These are phyloP conservation scores for Nakaseomyces bracarensis DNA, from an alignment of 1,139 yeast species.

Conservation along the genomic window DNA sequence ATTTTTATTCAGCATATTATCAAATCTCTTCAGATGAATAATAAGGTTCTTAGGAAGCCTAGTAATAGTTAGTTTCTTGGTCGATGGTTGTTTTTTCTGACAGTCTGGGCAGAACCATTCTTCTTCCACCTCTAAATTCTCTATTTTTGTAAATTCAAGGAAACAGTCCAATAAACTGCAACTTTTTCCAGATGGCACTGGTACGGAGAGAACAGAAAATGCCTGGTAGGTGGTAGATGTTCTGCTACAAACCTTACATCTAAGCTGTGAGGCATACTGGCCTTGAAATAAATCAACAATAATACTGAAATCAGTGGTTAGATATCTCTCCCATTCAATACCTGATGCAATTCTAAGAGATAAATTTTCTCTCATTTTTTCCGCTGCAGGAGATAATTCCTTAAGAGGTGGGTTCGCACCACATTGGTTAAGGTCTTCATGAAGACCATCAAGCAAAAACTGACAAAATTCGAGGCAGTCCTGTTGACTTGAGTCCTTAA, in stretches of 20 bases:
- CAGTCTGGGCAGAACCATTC: constrained; percentile 89
- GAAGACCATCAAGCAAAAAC: constrained; percentile 74
- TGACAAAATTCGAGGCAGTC: constrained; percentile 89
- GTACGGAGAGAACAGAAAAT: constrained; percentile 66
- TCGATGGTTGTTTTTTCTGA: constrained; percentile 54
- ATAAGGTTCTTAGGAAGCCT: constrained; percentile 66
- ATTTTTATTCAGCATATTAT: constrained; percentile 34
- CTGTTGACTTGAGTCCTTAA: constrained; percentile 77
- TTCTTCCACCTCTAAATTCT: constrained; percentile 68
- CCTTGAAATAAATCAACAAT: constrained; percentile 87
- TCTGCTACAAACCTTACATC: constrained; percentile 63
- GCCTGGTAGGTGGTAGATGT: constrained; percentile 88
- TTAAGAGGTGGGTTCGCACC: constrained; percentile 47
- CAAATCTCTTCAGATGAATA: constrained; percentile 74
- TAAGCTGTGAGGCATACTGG: constrained; percentile 73
- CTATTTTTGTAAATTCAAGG: constrained; percentile 57
- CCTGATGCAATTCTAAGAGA: constrained; percentile 82
- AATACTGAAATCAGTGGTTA: constrained; percentile 75
- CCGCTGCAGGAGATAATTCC: constrained; percentile 66
- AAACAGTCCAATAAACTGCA: constrained; percentile 52
- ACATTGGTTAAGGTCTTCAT: constrained; percentile 77
- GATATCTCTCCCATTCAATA: constrained; percentile 89
- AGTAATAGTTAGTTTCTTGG: constrained; percentile 61
- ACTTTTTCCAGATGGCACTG: constrained; percentile 43
- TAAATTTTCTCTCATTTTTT: constrained; percentile 59